Evolutionary conservation across 176 grass and related monocot genomes (phyloP), one percentile per base, ranked within the genome.

Genomic region (Oropetium thomaeum): DNA sequence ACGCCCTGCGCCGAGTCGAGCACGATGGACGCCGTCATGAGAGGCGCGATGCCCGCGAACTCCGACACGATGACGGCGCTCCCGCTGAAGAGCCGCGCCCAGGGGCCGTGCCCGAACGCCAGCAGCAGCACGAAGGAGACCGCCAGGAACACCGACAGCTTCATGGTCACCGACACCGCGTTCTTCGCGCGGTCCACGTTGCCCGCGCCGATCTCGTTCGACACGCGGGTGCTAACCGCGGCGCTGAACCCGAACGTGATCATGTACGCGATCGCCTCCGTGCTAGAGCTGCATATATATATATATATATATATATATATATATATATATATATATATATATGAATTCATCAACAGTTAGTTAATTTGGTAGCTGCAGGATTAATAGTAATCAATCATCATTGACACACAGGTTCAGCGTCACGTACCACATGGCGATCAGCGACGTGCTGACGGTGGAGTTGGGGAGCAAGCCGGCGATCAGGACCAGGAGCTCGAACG

Each of bases 401-500:
- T n/a, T n/a, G n/a, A n/a, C n/a, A n/a, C n/a, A n/a, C n/a, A n/a
- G n/a, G n/a, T n/a, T n/a, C n/a, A n/a, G n/a, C n/a, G n/a, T n/a
- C n/a, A 41, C 11, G 5, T 87, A 97, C 94, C 94, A 97, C 88
- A 97, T 97, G 61, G 90, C 90, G 58, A 97, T 81, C 76, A 97
- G 22, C 35, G 90, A 97, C 43, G 94, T 97, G 82, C 83, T 97
- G 62, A 91, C 65, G 3, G 85, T 92, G 8, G 94, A 93, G 49
- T 93, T 85, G 10, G 90, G 94, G 17, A 93, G 82, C 68, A 97
- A 26, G 10, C 94, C 94, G 7, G 90, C 94, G 39, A 97, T 72
- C 23, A 97, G 48, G 47, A 97, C 90, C 66, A 97, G 62, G 30
- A 97, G 87, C 54, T 97, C 94, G 32, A 93, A 93, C 39, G 94